Percentiles rank a stretch among this genome's conserved stretches.
These are phyloP conservation scores for Macrocybe gigantea DNA, from an alignment of 768 basidiomycete species.

Conservation along the genomic window DNA sequence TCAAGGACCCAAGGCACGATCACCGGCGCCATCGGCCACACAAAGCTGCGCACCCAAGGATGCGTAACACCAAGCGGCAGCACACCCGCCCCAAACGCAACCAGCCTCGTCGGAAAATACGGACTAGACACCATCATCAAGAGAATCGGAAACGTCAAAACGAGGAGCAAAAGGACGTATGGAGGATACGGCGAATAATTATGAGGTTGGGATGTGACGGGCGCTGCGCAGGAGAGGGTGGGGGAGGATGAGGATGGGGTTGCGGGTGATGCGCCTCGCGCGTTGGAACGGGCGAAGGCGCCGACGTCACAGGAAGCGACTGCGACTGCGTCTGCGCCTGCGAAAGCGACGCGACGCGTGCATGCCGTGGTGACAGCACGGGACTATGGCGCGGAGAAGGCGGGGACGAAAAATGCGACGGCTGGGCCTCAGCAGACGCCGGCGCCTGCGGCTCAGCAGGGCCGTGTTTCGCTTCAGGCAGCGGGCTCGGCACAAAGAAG, in stretches of 20 bases:
- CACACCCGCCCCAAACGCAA: constrained; percentile 33
- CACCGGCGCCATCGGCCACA: too few species aligned
- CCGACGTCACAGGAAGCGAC: too few species aligned
- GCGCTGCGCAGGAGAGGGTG: constrained; percentile 10
- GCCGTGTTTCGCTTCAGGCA: too few species aligned
- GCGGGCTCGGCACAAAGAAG: constrained; percentile 5
- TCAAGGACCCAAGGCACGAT: too few species aligned
- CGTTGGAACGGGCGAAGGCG: constrained; percentile 8
- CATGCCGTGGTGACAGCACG: too few species aligned
- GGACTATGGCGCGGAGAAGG: constrained; percentile 10
- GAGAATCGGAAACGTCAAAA: constrained; percentile 47
- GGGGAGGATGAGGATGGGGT: not conserved
- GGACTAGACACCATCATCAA: constrained; percentile 38
- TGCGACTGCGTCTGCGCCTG: too few species aligned
- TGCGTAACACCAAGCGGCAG: constrained; percentile 9
- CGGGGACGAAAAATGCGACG: constrained; percentile 21
- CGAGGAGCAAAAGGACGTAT: constrained; percentile 43
- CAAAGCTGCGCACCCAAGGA: constrained; percentile 5
- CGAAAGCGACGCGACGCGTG: too few species aligned
- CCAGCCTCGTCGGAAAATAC: constrained; percentile 39
- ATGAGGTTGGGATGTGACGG: constrained; percentile 3
- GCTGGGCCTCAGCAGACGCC: too few species aligned
- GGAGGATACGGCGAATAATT: constrained; percentile 42
- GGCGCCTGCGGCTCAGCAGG: too few species aligned
- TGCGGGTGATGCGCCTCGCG: not conserved